Conservation (phyloP, 257 asterid genomes). For the Asclepias syriaca region DNA sequence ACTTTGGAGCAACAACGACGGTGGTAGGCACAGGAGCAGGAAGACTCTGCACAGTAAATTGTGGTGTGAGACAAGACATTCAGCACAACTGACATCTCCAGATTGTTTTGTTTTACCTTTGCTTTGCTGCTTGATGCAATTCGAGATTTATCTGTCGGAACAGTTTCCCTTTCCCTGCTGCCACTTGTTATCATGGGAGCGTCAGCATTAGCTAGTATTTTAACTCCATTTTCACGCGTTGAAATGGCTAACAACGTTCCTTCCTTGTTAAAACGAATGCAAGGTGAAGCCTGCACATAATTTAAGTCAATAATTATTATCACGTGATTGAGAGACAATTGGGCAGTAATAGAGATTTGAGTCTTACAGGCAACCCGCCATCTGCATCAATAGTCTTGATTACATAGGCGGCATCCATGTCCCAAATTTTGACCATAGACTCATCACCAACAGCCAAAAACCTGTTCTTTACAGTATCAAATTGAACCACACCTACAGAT, state of each 20-base stretch:
- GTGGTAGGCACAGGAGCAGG: constrained; percentile 23
- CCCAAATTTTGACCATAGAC: constrained; percentile 58
- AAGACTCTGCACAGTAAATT: constrained; percentile 27
- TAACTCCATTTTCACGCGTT: constrained; percentile 53
- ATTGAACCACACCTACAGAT: constrained; percentile 53
- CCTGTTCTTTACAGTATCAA: constrained; percentile 56
- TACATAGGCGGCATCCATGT: constrained; percentile 51
- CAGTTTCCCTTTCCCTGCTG: constrained; percentile 19
- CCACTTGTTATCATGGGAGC: constrained; percentile 34
- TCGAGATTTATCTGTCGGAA: constrained; percentile 21
- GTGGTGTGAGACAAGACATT: background rate
- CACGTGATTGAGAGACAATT: constrained; percentile 4
- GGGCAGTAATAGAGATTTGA: constrained; percentile 1
- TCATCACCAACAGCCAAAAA: constrained; percentile 74
- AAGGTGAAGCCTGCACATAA: constrained; percentile 56
- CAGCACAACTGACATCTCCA: background rate
- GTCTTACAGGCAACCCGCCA: constrained; percentile 56
- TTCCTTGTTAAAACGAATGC: constrained; percentile 57
- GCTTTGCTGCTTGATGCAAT: constrained; percentile 28
- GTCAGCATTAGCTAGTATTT: constrained; percentile 55
- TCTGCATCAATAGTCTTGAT: constrained; percentile 46
- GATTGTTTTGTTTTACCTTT: constrained; percentile 32
- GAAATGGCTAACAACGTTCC: constrained; percentile 66
- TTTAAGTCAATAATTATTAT: constrained; percentile 11
- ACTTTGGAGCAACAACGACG: constrained; percentile 43